Conservation (phyloP, 2,329 filamentous ascomycete species). For the Chaetomium sp. region DNA sequence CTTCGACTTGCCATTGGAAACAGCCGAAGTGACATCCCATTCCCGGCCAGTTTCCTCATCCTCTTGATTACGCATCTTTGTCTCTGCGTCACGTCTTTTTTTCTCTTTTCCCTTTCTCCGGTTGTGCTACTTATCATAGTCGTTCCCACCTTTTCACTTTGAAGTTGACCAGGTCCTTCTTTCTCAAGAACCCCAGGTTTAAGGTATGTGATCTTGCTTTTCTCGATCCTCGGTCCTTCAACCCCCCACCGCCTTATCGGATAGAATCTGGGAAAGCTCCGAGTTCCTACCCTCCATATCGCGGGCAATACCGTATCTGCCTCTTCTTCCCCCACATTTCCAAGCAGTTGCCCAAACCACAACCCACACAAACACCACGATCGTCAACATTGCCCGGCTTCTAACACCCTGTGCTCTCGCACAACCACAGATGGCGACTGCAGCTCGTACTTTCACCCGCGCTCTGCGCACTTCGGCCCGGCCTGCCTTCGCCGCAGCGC, state of each 20-base stretch:
- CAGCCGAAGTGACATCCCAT: slow-evolving; percentile 12
- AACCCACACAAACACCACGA: background rate
- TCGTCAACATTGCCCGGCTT: background rate
- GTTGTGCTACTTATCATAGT: background rate
- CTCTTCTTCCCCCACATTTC: background rate
- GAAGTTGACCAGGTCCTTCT: background rate
- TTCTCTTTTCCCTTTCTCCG: background rate
- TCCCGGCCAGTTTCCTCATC: background rate
- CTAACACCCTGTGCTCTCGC: slow-evolving; percentile 8
- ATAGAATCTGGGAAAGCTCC: background rate
- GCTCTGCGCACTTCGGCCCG: slow-evolving; percentile 54
- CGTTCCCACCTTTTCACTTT: slow-evolving; percentile 13
- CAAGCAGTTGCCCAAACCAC: background rate
- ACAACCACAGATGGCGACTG: slow-evolving; percentile 36
- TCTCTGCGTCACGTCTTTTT: slow-evolving; percentile 2
- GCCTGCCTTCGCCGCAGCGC: slow-evolving; percentile 52
- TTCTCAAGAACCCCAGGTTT: slow-evolving; percentile 1
- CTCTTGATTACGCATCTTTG: slow-evolving; percentile 14
- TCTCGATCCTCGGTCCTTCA: slow-evolving; percentile 27
- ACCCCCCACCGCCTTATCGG: slow-evolving; percentile 1
- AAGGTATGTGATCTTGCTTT: slow-evolving; percentile 9
- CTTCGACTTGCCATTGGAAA: slow-evolving; percentile 18
- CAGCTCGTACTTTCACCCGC: slow-evolving; percentile 50
- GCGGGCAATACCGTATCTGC: slow-evolving; percentile 3
- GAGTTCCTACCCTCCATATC: background rate